Percentiles rank a stretch among this genome's conserved stretches.
Conservation (phyloP, 257 asterid species). For the Agastache rugosa region DNA sequence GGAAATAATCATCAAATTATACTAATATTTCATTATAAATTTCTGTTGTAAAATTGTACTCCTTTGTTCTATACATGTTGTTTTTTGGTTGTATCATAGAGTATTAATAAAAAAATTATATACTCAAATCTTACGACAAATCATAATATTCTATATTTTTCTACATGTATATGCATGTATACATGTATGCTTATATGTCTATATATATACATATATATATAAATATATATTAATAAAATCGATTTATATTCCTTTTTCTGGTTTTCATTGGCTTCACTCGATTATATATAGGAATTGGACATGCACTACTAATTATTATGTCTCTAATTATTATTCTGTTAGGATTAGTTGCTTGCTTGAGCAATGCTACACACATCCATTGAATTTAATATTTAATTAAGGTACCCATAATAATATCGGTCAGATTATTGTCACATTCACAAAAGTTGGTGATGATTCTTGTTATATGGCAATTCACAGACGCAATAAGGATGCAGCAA, state of each 20-base stretch:
- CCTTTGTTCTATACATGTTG: no score
- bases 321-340: neutral
- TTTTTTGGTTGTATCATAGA: no score
- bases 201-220: no score
- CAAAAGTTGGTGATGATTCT: neutral
- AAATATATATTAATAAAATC: no score
- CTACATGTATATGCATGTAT: no score
- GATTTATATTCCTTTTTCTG: neutral
- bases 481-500: neutral
- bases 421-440: no score
- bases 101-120: no score
- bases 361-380: neutral
- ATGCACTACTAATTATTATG: neutral
- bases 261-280: neutral
- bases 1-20: no score
- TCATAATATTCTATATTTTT: no score
- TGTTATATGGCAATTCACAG: neutral
- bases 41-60: neutral
- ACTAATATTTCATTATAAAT: neutral
- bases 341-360: neutral
- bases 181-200: no score
- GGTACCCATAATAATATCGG: neutral
- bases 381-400: constrained; percentile 12
- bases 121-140: no score
- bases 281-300: neutral